Base-by-base conservation (phyloP, 768 basidiomycete species). In the Erythrobasidium yunnanense region DNA sequence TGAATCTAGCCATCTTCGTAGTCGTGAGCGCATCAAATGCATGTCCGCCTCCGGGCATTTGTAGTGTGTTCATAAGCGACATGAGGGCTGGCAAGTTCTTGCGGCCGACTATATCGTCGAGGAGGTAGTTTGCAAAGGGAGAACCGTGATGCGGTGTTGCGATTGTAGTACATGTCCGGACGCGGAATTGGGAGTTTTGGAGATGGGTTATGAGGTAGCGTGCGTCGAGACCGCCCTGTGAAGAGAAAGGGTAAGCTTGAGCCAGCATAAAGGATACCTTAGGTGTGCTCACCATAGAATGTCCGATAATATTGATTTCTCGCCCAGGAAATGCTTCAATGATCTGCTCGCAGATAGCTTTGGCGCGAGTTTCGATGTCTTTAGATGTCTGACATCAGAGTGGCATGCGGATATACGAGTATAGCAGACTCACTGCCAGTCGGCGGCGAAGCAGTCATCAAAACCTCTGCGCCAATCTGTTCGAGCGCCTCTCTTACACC, bases 111-210 rank as follows among this genome's bases (percentile, higher is more conserved):
- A 79, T 57, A 51, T 77, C 73, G 34, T 77, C 74, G 50, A 93
- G 81, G 74, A 92, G 88, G 75, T 90, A 88, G 75, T 93, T 87
- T 0, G 93, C 93, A 70, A 97, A 96, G 0, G 86, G 80, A 23
- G 90, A 92, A 5, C 95, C 95, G 42, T 87, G 84, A 71, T 99
- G 95, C 1, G 95, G 95, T 0, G 90, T 88, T 25, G 90, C 87
- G 74, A 99, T 89, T 8, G 92, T 96, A 1, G 93, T 97, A 65
- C 96, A 81, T 23, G 86, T 90, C 53, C 87, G 81, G 30, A 95
- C 86, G 30, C 78, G 79, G 78, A 95, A 97, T 29, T 82, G 83
- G 51, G 85, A 84, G 25, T 84, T 76, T 35, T 83, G 84, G 55
- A 96, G 81, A 47, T 90, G 84, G 1, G 91, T 87, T 23, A 91